Conservation (phyloP, 306 rosid species). For the Vigna trinervia region DNA sequence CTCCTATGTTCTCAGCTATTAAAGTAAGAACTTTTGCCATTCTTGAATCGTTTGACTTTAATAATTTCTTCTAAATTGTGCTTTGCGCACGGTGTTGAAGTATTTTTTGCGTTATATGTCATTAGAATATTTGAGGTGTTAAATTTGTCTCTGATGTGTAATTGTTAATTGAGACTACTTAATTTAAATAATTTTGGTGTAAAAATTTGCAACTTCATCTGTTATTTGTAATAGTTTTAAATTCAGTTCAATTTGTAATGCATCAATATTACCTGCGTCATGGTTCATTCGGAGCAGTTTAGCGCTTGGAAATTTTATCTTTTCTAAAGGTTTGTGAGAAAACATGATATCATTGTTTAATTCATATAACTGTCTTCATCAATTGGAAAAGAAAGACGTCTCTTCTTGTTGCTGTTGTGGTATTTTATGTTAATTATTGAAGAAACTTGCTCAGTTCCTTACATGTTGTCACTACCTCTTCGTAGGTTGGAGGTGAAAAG, state of each 20-base stretch:
- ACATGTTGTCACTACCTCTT: conserved; percentile 42
- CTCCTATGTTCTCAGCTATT: conserved; percentile 99
- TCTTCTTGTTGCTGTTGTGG: not conserved
- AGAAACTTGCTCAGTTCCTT: conserved; percentile 39
- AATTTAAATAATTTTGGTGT: not conserved
- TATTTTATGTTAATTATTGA: not conserved
- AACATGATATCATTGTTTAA: not conserved
- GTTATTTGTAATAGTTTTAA: conserved; percentile 6
- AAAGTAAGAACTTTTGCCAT: conserved; percentile 65
- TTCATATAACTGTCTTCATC: not conserved
- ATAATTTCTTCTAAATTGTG: conserved; percentile 28
- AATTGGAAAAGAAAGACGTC: not conserved
- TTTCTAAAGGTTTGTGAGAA: conserved; percentile 14
- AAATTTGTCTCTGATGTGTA: not conserved
- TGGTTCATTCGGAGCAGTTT: conserved; percentile 24
- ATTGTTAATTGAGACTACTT: conserved; percentile 6
- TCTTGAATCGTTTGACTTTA: conserved; percentile 28
- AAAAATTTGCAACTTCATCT: not conserved
- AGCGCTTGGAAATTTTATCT: conserved; percentile 4
- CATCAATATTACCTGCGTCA: conserved; percentile 6
- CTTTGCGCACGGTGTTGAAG: conserved; percentile 21
- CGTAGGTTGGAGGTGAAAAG: conserved; percentile 94
- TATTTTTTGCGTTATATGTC: conserved; percentile 12
- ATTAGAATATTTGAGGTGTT: not conserved
- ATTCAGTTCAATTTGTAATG: conserved; percentile 15